Conservation (phyloP, 768 basidiomycete genomes). For the Leccinum variicolor region DNA sequence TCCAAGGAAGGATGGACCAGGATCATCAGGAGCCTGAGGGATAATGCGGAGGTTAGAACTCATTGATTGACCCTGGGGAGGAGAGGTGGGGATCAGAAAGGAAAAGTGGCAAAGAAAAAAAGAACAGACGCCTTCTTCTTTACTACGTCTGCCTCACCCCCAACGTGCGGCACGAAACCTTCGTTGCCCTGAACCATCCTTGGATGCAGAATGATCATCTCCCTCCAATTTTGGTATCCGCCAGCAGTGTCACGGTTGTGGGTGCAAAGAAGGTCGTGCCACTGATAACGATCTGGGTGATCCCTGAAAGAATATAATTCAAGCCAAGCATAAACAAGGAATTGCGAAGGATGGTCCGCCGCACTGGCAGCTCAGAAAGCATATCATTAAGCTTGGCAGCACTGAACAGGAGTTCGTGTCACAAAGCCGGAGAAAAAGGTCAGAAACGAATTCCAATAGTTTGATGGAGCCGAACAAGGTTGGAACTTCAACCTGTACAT, state of each 20-base stretch:
- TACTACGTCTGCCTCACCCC: conserved; percentile 12
- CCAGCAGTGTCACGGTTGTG: background rate
- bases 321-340: background rate
- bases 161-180: conserved; percentile 12
- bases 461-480: too few relatives aligned
- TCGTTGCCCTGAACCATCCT: background rate
- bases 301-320: background rate
- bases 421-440: too few relatives aligned
- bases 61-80: conserved; percentile 7
- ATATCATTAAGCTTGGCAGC: background rate
- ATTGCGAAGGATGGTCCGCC: background rate
- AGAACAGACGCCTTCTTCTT: background rate
- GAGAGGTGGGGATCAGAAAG: background rate
- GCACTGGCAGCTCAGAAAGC: background rate
- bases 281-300: background rate
- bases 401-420: background rate
- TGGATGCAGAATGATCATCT: conserved; percentile 13
- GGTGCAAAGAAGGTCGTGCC: background rate
- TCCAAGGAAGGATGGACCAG: conserved; percentile 5
- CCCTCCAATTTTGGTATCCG: conserved; percentile 6
- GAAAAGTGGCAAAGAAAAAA: background rate
- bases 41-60: conserved; percentile 14
- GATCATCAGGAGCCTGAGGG: conserved; percentile 12
- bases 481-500: too few relatives aligned
- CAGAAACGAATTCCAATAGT: too few relatives aligned